Evolutionary conservation across 2,329 filamentous ascomycete genomes (phyloP).

Genomic region (Aspergillus aculeatinus): DNA sequence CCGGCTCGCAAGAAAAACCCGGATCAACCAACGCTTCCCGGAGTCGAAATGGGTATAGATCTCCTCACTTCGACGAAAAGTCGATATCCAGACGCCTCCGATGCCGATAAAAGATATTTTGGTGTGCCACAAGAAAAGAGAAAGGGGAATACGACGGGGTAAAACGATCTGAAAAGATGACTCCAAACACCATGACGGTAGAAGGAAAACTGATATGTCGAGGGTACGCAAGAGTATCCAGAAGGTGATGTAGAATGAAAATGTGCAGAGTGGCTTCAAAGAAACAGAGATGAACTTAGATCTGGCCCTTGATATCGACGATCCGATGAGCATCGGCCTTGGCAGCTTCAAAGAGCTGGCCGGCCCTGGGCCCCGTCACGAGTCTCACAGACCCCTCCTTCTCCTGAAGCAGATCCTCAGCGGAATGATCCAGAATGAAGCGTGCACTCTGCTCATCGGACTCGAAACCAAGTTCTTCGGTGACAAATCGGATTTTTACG

Average conservation of each 20-base stretch:
- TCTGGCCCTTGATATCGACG: conserved; percentile 97
- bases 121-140: neutral
- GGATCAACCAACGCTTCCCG: neutral
- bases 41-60: conserved; percentile 8
- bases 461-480: conserved; percentile 94
- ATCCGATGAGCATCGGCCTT: conserved; percentile 73
- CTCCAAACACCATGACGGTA: conserved; percentile 7
- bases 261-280: conserved; percentile 6
- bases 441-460: conserved; percentile 85
- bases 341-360: conserved; percentile 69
- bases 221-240: conserved; percentile 1
- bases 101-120: neutral
- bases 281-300: conserved; percentile 43
- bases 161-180: neutral
- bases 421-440: conserved; percentile 81
- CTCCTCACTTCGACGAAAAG: neutral
- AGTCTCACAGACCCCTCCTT: conserved; percentile 71
- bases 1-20: neutral
- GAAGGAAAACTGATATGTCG: conserved; percentile 8
- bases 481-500: conserved; percentile 85
- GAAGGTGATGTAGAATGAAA: neutral
- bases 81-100: conserved; percentile 5
- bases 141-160: neutral
- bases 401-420: conserved; percentile 74
- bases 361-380: conserved; percentile 70